Evolutionary conservation across 192 early-diverging fungal species (phyloP), one percentile per base, ranked within the genome.

Genomic region (Pecoramyces ruminantium): DNA sequence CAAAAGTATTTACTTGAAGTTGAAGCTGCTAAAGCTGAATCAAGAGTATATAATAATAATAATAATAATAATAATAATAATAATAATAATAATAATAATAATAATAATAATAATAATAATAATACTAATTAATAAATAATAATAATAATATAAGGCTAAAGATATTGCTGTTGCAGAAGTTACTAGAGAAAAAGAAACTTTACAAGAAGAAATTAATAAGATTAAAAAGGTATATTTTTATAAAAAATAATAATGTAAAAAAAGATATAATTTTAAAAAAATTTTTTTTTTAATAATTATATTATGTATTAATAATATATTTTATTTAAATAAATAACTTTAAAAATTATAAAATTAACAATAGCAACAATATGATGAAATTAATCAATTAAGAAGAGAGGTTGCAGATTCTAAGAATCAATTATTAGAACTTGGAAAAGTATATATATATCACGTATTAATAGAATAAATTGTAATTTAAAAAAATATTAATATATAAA

Each of bases 151-250:
- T 21, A 67, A n/a, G 51, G 51, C 51, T 67, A 67, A 67, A n/a
- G 51, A 67, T 25, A 25, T 67, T 67, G 51, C 51, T n/a, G 51
- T 67, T 38, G 27, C 80, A 29, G 40, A 38, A 77, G 80, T 77
- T 40, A 38, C 80, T 9, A 38, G 29, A 29, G 80, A 30, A 8
- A 77, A 80, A 38, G 80, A 80, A 87, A 77, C 83, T 16, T 88
- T 89, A 81, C 30, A 38, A 12, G 82, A 79, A 16, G 87, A 90
- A 81, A 90, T 94, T 14, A 95, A 97, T 82, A 94, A 96, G 87
- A 93, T 98, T 82, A 92, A 95, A 77, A 95, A 97, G 85, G 90
- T 95, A n/a, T 79, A 94, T 96, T 86, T 91, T 92, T 79, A 90
- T 95, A 77, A 88, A 90, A 81, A 92, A 92, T 39, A 94, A 97